phyloP scores from a whole-genome alignment of 345 rosid species.

The Fremontodendron californicum region DNA sequence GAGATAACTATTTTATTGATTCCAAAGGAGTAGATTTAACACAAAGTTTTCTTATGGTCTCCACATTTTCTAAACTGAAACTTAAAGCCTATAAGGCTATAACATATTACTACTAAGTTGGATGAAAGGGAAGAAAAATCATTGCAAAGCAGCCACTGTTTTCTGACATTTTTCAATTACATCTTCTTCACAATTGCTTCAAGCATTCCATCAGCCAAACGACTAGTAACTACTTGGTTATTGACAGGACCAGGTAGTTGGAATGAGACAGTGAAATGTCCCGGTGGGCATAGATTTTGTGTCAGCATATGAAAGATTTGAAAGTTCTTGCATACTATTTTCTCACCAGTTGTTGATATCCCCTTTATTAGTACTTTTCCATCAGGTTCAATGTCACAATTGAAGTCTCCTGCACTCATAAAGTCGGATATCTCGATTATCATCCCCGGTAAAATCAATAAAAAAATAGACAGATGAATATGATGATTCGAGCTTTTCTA shows the following conservation, averaged over 20 bases:
- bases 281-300: conserved; percentile 69
- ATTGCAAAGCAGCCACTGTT: background rate
- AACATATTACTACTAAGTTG: background rate
- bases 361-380: conserved; percentile 67
- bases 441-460: background rate
- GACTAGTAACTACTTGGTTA: conserved; percentile 38
- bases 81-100: background rate
- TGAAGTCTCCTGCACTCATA: conserved; percentile 56
- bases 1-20: background rate
- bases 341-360: conserved; percentile 70
- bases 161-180: background rate
- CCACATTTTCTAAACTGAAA: background rate
- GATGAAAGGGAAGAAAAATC: background rate
- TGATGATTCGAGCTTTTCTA: background rate
- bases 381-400: conserved; percentile 55
- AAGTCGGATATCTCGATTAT: conserved; percentile 15
- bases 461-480: background rate
- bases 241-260: conserved; percentile 81
- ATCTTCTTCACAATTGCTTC: conserved; percentile 24
- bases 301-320: conserved; percentile 63
- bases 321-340: conserved; percentile 47
- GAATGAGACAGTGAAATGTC: conserved; percentile 61
- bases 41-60: background rate
- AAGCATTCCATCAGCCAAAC: conserved; percentile 58
- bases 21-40: background rate